Evolutionary conservation across 306 rosid species (phyloP).

Genomic region (Carpinus viminea): DNA sequence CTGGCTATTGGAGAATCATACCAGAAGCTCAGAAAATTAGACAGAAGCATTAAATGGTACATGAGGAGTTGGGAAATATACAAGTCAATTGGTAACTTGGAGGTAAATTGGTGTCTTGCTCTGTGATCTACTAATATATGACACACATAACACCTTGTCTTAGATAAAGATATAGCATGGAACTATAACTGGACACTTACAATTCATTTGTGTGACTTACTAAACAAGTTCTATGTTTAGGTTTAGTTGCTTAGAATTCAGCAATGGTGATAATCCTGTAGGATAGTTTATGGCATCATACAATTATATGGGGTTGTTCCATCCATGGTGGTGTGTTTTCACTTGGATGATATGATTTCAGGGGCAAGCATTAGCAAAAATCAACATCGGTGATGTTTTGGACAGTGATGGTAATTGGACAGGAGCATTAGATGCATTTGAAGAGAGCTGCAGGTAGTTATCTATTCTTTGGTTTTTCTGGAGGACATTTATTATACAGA

Average conservation of each 20-base stretch:
- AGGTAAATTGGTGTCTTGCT: constrained; percentile 51
- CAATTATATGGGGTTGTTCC: neutral
- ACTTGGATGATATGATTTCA: constrained; percentile 42
- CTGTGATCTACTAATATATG: constrained; percentile 12
- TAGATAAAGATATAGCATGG: neutral
- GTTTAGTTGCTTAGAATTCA: constrained; percentile 23
- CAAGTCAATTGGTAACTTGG: constrained; percentile 69
- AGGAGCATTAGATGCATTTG: constrained; percentile 68
- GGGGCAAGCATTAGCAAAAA: constrained; percentile 83
- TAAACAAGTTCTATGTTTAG: neutral
- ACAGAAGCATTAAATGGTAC: constrained; percentile 79
- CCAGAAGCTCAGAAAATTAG: constrained; percentile 69
- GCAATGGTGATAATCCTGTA: constrained; percentile 1
- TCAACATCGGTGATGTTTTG: constrained; percentile 70
- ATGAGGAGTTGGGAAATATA: constrained; percentile 71
- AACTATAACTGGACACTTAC: neutral
- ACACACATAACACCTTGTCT: neutral
- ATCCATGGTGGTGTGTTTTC: constrained; percentile 32
- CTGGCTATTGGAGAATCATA: constrained; percentile 77
- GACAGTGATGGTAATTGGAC: constrained; percentile 63
- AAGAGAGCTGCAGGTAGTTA: constrained; percentile 75
- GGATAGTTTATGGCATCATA: constrained; percentile 15
- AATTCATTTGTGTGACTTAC: neutral
- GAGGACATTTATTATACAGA: neutral
- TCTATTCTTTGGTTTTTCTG: constrained; percentile 9